phyloP scores from a whole-genome alignment of 345 rosid genomes.

The Cardiospermum halicacabum region DNA sequence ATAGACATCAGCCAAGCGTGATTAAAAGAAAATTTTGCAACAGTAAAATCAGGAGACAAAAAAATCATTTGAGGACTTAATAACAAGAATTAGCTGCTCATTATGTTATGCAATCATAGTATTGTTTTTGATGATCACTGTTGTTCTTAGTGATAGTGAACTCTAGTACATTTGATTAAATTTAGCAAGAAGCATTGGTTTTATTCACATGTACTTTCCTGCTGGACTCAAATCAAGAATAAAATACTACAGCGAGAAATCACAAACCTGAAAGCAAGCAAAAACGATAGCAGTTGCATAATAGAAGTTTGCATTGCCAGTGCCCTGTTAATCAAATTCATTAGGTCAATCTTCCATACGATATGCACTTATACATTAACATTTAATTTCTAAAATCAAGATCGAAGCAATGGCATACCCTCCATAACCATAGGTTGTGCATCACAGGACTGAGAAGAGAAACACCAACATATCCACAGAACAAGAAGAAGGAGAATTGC shows the following conservation, averaged over 20 bases:
- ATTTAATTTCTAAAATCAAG: not conserved
- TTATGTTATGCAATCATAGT: not conserved
- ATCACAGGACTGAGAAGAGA: constrained; percentile 95
- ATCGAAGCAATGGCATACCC: constrained; percentile 45
- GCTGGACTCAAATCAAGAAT: not conserved
- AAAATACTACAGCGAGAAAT: not conserved
- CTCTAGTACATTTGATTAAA: not conserved
- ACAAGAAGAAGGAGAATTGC: constrained; percentile 87
- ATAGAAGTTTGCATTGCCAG: constrained; percentile 97
- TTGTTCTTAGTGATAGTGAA: not conserved
- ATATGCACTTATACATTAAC: not conserved
- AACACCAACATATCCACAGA: constrained; percentile 85
- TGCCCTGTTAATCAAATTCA: constrained; percentile 58
- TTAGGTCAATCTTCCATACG: constrained; percentile 12
- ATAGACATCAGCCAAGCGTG: not conserved
- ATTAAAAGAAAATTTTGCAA: not conserved
- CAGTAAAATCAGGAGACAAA: not conserved
- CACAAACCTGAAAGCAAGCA: constrained; percentile 85
- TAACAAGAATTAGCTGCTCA: not conserved
- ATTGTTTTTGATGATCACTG: not conserved
- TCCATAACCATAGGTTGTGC: constrained; percentile 99
- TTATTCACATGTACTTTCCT: not conserved
- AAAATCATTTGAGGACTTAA: not conserved
- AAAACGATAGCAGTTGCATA: constrained; percentile 87
- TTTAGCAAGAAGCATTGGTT: not conserved